phyloP scores from a whole-genome alignment of 345 rosid genomes.

The Garcia nutans region DNA sequence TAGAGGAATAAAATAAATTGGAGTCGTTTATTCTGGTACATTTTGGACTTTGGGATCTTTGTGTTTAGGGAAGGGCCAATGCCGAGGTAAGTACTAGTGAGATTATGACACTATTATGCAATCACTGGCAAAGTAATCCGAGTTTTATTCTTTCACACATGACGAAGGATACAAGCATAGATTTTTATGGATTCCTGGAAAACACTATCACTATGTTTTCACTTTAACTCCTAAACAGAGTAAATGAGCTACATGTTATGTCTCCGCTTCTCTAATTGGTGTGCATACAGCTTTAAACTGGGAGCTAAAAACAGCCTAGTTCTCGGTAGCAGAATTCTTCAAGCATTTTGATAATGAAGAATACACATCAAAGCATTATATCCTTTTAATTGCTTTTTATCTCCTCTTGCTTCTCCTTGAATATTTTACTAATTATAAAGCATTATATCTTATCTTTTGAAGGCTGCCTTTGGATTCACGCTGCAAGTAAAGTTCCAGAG shows the following conservation, averaged over 20 bases:
- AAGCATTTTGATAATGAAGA: too few relatives aligned
- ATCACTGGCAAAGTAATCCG: too few relatives aligned
- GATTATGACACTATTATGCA: too few relatives aligned
- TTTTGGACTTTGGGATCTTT: neutral
- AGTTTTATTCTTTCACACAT: neutral
- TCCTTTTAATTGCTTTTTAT: neutral
- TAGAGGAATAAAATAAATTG: too few relatives aligned
- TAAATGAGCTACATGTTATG: neutral
- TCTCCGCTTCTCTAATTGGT: neutral
- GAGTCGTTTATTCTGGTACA: neutral
- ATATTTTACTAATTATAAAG: neutral
- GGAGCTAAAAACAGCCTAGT: neutral
- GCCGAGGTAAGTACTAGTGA: too few relatives aligned
- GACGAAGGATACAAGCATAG: neutral
- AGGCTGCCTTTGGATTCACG: slow-evolving; percentile 98
- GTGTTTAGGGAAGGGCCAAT: neutral
- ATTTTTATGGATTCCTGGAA: neutral
- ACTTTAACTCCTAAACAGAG: neutral
- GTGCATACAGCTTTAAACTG: neutral
- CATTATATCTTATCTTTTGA: slow-evolving; percentile 11
- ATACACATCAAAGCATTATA: too few relatives aligned
- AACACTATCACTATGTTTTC: neutral
- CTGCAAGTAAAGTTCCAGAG: slow-evolving; percentile 87
- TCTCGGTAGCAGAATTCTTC: too few relatives aligned
- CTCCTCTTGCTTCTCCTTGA: neutral